Evolutionary conservation across 2,329 filamentous ascomycete species (phyloP), one percentile per base, ranked within the genome.

Genomic region (Colletotrichum trifolii): DNA sequence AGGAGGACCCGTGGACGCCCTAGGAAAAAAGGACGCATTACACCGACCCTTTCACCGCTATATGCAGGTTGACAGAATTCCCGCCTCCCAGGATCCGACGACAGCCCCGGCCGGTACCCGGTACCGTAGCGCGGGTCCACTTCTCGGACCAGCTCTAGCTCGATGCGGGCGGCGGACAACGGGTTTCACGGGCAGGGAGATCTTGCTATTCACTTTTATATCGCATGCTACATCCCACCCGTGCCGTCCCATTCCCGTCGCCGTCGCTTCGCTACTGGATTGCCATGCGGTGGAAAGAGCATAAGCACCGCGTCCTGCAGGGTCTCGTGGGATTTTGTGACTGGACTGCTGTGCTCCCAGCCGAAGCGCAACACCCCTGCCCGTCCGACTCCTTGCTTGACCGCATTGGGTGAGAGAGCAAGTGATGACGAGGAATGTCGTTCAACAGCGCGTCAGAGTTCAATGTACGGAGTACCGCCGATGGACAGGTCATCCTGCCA

Each of bases 1-100:
- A 56, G 48, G 62, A 50, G 52, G 58, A 52, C 53, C 34, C 47
- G 25, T 12, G 11, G 40, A 17, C 33, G 50, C 52, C 58, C 35
- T 17, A 33, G 35, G 35, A 17, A 10, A 39, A 39, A 39, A 62
- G 48, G 47, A 48, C 34, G 58, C 47, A 56, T 34, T 57, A 62
- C 52, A 65, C 62, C 62, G 62, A 65, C 58, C 58, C 52, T 52
- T 64, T 64, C 61, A 64, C 61, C 61, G 61, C 61, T 61, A 64
- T 46, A 64, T 64, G 61, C 61, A 62, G 62, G 52, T 62, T 36
- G 46, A 42, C 42, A 25, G n/a, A 65, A 47, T 42, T 35, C 47
- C 25, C 25, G 25, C 25, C 47, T 35, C 47, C 55, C 40, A 60
- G 25, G 36, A 53, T 33, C 47, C 52, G 53, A 61, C 34, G 45